Base-by-base conservation (phyloP, 352 stramenopile genomes). In the Pythium volutum region DNA sequence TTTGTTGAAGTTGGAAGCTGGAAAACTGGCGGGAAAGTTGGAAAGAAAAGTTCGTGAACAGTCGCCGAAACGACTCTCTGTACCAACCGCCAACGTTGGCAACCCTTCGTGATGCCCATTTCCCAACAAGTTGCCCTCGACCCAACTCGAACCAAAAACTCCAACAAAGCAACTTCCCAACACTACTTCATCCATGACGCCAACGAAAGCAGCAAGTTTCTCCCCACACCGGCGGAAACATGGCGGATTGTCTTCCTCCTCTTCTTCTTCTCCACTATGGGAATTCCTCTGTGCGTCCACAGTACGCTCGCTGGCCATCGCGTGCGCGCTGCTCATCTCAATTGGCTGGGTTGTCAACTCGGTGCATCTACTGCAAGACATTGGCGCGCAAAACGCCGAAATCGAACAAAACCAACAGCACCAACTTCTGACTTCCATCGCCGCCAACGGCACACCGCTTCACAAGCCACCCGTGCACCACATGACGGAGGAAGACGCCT, bases 341-440 rank as follows among this genome's bases (percentile, higher is more conserved):
- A n/a, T 52, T 27, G 53, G 27, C 14, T 64, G 57, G 57, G 23
- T 64, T 47, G 23, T 55, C 36, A 64, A 55, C 48, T 64, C 57
- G 36, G 38, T 64, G 3, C 25, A 46, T 15, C 49, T 64, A 23
- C 48, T 64, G 18, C 46, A 57, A 9, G 57, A 64, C 50, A 64
- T 64, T 8, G 31, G 41, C 31, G 34, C 15, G 3, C 55, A 63
- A 33, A 36, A 36, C 31, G 22, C 22, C 7, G 26, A 27, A 7
- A 23, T n/a, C 52, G 7, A 39, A 15, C 20, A 25, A 15, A 27
- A 18, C 34, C 52, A 59, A 22, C 52, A 20, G 1, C 33, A 63
- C 6, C 38, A 27, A 20, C 43, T 3, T 47, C n/a, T n/a, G n/a
- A n/a, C n/a, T n/a, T n/a, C n/a, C n/a, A n/a, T n/a, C n/a, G n/a